phyloP scores from a whole-genome alignment of 768 basidiomycete species.

The Boletellus sp. region DNA sequence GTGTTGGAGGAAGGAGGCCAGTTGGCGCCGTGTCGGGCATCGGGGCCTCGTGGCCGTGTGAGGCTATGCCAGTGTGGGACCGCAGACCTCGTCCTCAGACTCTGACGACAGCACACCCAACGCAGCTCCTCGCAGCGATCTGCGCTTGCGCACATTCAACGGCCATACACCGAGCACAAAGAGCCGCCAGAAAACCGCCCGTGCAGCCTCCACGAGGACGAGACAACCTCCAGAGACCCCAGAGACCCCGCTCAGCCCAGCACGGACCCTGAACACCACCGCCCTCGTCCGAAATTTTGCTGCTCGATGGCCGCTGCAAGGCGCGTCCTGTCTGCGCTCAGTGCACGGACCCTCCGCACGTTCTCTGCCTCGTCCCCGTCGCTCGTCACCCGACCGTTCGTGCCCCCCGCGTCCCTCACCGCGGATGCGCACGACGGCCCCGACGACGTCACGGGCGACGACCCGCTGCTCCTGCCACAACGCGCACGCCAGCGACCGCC shows the following conservation, averaged over 20 bases:
- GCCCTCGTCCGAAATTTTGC: background rate
- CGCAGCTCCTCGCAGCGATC: too few relatives aligned
- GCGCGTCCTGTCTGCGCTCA: conserved; percentile 1
- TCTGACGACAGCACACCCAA: too few relatives aligned
- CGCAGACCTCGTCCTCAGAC: too few relatives aligned
- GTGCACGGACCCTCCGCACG: conserved; percentile 2
- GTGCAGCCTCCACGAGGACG: too few relatives aligned
- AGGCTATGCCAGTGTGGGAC: conserved; percentile 3
- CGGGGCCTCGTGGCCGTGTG: conserved; percentile 9
- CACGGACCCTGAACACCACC: conserved; percentile 19
- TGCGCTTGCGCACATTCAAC: too few relatives aligned
- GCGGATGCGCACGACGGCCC: background rate
- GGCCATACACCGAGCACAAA: too few relatives aligned
- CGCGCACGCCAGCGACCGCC: conserved; percentile 38
- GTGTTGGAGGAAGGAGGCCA: background rate
- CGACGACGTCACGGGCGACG: background rate
- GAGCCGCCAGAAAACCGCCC: too few relatives aligned
- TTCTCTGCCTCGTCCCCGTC: conserved; percentile 5
- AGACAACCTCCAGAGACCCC: conserved; percentile 12
- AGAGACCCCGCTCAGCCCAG: background rate
- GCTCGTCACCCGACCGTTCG: conserved; percentile 13
- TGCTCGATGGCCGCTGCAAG: conserved; percentile 12
- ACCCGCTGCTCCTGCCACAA: conserved; percentile 5
- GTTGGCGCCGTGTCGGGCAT: background rate
- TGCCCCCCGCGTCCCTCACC: conserved; percentile 25